Conservation (phyloP, 2,329 filamentous ascomycete species). For the Phaeoacremonium minimum region DNA sequence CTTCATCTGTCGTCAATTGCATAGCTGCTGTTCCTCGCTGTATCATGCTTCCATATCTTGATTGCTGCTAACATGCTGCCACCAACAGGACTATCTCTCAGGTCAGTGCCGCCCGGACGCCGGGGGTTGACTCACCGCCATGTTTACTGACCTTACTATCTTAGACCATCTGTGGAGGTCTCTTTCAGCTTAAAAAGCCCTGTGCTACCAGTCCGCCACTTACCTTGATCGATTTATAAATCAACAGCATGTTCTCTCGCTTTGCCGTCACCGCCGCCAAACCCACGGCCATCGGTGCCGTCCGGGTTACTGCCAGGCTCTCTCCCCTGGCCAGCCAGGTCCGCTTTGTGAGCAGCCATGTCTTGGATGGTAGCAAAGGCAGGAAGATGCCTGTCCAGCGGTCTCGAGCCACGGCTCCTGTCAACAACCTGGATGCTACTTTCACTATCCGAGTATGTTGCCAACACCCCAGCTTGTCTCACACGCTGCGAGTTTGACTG, state of each 20-base stretch:
- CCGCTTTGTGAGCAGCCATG: conserved; percentile 32
- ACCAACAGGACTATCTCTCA: conserved; percentile 68
- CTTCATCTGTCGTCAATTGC: no score
- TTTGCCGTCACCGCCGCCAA: conserved; percentile 48
- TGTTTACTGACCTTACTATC: conserved; percentile 25
- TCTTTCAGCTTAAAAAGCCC: conserved; percentile 36
- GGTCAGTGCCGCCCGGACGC: conserved; percentile 44
- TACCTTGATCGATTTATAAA: conserved; percentile 11
- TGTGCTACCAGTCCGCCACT: conserved; percentile 6
- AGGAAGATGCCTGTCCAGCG: conserved; percentile 60
- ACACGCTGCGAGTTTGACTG: conserved; percentile 13
- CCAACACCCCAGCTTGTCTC: not conserved
- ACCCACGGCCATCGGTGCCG: conserved; percentile 42
- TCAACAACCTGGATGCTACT: conserved; percentile 74
- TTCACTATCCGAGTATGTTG: conserved; percentile 78
- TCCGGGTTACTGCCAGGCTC: conserved; percentile 24
- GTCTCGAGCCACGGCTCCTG: conserved; percentile 58
- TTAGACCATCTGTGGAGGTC: conserved; percentile 51
- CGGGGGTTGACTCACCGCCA: conserved; percentile 36
- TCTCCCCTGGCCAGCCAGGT: conserved; percentile 26
- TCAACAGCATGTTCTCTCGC: conserved; percentile 55
- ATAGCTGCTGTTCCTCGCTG: no score
- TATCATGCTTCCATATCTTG: no score
- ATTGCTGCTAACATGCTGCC: conserved; percentile 34
- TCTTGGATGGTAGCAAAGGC: conserved; percentile 65